Evolutionary conservation across 2,329 filamentous ascomycete genomes (phyloP), one percentile per base, ranked within the genome.

Genomic region (Trematosphaeria pertusa): DNA sequence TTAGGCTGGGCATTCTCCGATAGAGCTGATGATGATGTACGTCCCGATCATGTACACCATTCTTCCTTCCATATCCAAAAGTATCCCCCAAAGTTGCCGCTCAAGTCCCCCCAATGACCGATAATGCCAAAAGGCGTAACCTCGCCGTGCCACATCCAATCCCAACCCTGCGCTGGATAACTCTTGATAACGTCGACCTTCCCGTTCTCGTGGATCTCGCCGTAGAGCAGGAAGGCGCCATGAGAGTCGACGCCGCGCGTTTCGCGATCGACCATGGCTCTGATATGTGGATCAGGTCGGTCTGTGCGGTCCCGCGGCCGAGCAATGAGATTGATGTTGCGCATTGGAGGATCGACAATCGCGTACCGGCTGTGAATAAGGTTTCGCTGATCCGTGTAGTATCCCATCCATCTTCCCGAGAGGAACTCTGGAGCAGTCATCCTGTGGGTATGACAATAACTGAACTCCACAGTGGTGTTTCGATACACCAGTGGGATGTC

Each of bases 61-160:
- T 62, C 57, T 17, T 50, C 33, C 34, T 64, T 65, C 54, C 58
- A 64, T 7, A 64, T 59, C 58, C 61, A 64, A 17, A 64, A 60
- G 19, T 62, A 58, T 1, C 60, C 59, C n/a, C 56, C 56, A 30
- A 63, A 57, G 3, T 35, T 34, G 11, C 40, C 32, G 1, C 38
- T 15, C 3, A 34, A 8, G 21, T 19, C 12, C 22, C 54, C 50
- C 61, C 58, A 65, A 3, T 47, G 41, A 3, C 60, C 62, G 15
- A 58, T 52, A 8, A 65, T 62, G 0, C 61, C 62, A 38, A 64
- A 65, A 0, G 61, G 61, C 8, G 51, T 58, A 7, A 65, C 26
- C 8, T 40, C 19, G 7, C 56, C 62, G 2, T 37, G 41, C 53
- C 57, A 65, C 3, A 30, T 37, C 56, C 55, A 64, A 1, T 38